Evolutionary conservation across 1,139 yeast genomes (phyloP), one percentile per base, ranked within the genome.

Genomic region (Dujonia santamariae): DNA sequence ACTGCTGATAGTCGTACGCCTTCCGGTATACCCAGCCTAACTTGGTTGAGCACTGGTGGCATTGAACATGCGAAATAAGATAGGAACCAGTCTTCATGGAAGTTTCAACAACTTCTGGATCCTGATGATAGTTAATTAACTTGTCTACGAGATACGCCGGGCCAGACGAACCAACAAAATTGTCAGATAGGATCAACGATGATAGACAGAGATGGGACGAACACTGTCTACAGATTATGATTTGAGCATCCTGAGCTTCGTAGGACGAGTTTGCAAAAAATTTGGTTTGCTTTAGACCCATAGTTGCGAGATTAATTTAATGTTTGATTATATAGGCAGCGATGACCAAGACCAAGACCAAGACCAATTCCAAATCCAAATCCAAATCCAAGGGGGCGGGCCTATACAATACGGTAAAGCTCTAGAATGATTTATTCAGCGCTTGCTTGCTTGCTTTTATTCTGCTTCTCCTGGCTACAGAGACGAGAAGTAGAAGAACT

Each of bases 11-110:
- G 30, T 66, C 63, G 41, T 65, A 76, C 9, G 92, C 74, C 47
- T 71, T 74, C 41, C 81, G 67, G 54, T 87, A 87, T 45, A 71
- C 75, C 96, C 96, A 86, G 7, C 96, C 96, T 23, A 86, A 59
- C 31, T 67, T 66, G 4, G 59, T 52, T 34, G 62, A 56, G 54
- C 96, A 86, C 48, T 79, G 85, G 41, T 72, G 74, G 56, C 96
- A 86, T 34, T 57, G 57, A 23, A 85, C 74, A 42, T 77, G 77
- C 45, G 76, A 75, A 19, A 85, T 83, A 11, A 71, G 61, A 53
- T 84, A 87, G 19, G 57, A 56, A 1, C 96, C 96, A 0, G 96
- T 85, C 36, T 65, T 63, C 92, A 86, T 85, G 34, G 49, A 49
- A 4, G 67, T 58, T 38, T 67, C 68, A 35, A 59, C 61, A 13